These are phyloP conservation scores for Trichomonascaceae sp. DNA, from an alignment of 1,139 yeast species.

Conservation along the genomic window DNA sequence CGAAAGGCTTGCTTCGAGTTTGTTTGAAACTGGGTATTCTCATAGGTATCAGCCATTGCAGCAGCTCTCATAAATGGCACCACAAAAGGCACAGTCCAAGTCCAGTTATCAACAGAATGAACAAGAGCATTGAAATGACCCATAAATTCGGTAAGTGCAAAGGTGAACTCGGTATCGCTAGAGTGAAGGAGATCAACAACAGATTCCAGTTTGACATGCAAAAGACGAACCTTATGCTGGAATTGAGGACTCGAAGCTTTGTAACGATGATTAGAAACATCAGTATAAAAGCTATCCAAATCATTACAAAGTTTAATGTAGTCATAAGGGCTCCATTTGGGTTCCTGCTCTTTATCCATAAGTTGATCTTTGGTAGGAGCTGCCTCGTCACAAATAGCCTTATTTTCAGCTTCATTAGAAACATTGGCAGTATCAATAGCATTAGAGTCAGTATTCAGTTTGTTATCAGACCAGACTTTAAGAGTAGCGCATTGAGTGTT, in stretches of 20 bases:
- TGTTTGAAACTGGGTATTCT: conserved; percentile 13
- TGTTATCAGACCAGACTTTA: neutral
- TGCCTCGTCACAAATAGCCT: neutral
- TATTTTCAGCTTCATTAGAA: neutral
- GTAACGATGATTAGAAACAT: conserved; percentile 8
- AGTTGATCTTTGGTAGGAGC: neutral
- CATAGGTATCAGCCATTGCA: conserved; percentile 15
- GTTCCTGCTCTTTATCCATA: neutral
- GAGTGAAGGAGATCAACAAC: conserved; percentile 13
- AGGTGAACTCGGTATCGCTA: conserved; percentile 18
- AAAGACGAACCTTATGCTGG: conserved; percentile 15
- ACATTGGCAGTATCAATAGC: neutral
- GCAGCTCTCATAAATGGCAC: conserved; percentile 16
- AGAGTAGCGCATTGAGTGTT: neutral
- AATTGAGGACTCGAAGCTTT: conserved; percentile 14
- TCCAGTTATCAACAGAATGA: conserved; percentile 15
- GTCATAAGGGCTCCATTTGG: conserved; percentile 13
- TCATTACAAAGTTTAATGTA: conserved; percentile 19
- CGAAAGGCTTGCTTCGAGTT: conserved; percentile 12
- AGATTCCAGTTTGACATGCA: conserved; percentile 16
- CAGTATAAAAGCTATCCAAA: conserved; percentile 18
- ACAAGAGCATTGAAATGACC: conserved; percentile 24
- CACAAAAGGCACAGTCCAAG: conserved; percentile 19
- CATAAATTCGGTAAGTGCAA: conserved; percentile 28
- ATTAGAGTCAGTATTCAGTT: neutral